Base-by-base conservation (phyloP, 2,329 filamentous ascomycete genomes). In the Ceratocystis harringtonii region DNA sequence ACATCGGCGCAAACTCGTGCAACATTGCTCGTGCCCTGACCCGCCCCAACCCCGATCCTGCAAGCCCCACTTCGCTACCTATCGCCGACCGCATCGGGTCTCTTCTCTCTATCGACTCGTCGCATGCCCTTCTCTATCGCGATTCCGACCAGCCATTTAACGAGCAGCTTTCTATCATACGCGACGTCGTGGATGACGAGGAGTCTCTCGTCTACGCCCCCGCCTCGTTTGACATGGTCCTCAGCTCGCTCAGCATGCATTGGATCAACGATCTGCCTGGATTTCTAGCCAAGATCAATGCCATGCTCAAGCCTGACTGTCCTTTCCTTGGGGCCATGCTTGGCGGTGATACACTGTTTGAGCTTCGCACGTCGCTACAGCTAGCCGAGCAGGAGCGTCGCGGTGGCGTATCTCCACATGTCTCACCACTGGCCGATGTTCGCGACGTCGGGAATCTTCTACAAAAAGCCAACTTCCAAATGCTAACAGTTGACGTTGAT, bases 231-330 rank as follows among this genome's bases (percentile, higher is more conserved):
- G 92, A 97, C 73, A 84, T 95, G 5, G 89, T 96, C 10, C 78
- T 99, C 68, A 95, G 90, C 73, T 95, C 88, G 65, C 78, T 96
- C 67, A 92, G 88, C 66, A 79, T 99, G 73, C 94, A 99, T 76
- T 99, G 94, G 94, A 88, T 96, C 79, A 99, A 99, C 74, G 90
- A 99, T 74, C 83, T 99, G 4, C 94, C 94, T 0, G 89, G 88
- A 0, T 79, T 95, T 10, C 81, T 99, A 1, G 80, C 85, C 1
- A 90, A 95, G 72, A 87, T 96, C 73, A 95, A 96, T 78, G 82
- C 83, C 69, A 79, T 95, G 43, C 81, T 99, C 30, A 95, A 95
- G 75, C 91, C 92, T 0, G 94, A 99, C 74, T 82, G 83, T 66
- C 91, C 95, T 1, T 96, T 99, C 72, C 86, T 99, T 60, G 92